Evolutionary conservation across 306 rosid species (phyloP).

Genomic region (Mimosa pudica): DNA sequence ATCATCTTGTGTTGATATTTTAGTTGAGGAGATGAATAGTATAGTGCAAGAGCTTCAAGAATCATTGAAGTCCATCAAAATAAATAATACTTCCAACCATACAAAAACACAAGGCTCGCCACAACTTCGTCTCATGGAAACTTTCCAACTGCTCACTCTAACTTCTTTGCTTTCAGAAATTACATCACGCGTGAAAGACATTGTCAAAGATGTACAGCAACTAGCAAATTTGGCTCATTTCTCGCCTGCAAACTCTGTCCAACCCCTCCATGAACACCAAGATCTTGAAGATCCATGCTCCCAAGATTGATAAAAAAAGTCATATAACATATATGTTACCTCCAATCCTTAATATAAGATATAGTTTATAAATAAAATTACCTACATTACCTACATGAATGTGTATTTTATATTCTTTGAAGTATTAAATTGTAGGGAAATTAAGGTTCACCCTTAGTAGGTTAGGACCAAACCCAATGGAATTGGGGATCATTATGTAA

Average conservation of each 20-base stretch:
- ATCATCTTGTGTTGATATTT: constrained; percentile 50
- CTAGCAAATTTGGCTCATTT: constrained; percentile 55
- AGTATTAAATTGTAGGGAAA: not conserved
- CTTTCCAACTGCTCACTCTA: constrained; percentile 62
- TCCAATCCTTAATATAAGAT: too few relatives aligned
- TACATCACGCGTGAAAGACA: constrained; percentile 54
- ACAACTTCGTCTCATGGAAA: constrained; percentile 41
- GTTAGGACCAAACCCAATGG: too few relatives aligned
- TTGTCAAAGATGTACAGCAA: constrained; percentile 59
- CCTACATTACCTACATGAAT: too few relatives aligned
- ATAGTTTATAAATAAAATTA: too few relatives aligned
- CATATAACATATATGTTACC: too few relatives aligned
- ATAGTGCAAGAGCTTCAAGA: constrained; percentile 54
- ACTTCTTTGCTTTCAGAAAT: constrained; percentile 66
- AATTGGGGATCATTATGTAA: too few relatives aligned
- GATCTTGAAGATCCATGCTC: constrained; percentile 4
- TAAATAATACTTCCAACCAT: not conserved
- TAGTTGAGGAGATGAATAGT: constrained; percentile 59
- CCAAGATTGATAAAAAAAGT: not conserved
- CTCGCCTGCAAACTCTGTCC: constrained; percentile 9
- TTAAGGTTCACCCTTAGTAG: too few relatives aligned
- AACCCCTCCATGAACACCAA: not conserved
- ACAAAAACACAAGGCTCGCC: not conserved
- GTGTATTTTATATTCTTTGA: not conserved
- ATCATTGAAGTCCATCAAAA: constrained; percentile 48